These are phyloP conservation scores for Nematodospora valgi DNA, from an alignment of 805 yeast genomes.

Conservation along the genomic window DNA sequence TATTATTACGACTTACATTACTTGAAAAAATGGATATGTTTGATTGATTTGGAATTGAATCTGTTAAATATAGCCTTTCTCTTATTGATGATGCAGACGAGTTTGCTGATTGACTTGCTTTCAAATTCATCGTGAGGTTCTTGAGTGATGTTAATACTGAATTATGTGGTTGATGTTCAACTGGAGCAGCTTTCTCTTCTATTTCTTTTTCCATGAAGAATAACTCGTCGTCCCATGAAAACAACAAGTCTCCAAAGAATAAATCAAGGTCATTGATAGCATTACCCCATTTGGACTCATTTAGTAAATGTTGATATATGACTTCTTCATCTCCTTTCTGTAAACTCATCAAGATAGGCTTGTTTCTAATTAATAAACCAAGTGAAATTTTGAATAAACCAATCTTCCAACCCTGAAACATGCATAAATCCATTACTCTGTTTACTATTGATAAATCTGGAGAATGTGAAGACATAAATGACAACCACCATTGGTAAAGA, in stretches of 20 bases:
- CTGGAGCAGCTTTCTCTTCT: too few species aligned
- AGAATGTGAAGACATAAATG: constrained; percentile 57
- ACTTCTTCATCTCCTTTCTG: constrained; percentile 34
- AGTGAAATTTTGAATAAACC: constrained; percentile 52
- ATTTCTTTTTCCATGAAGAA: constrained; percentile 13
- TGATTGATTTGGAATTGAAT: constrained; percentile 7
- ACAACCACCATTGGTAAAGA: constrained; percentile 65
- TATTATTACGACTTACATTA: constrained; percentile 4
- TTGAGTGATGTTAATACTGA: constrained; percentile 15
- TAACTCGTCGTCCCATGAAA: constrained; percentile 33
- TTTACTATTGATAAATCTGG: constrained; percentile 49
- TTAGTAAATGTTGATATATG: constrained; percentile 40
- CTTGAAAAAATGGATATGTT: constrained; percentile 14
- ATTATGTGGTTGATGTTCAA: background rate
- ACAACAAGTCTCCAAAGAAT: constrained; percentile 36
- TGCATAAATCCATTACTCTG: constrained; percentile 49
- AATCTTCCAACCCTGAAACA: constrained; percentile 53
- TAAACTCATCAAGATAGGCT: constrained; percentile 38
- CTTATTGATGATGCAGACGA: constrained; percentile 9
- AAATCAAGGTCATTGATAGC: constrained; percentile 32
- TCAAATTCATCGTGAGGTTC: constrained; percentile 20
- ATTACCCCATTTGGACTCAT: constrained; percentile 44
- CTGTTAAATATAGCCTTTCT: background rate
- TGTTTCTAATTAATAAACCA: constrained; percentile 49
- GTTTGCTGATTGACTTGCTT: constrained; percentile 12